Conservation (phyloP, 2,329 filamentous ascomycete species). For the Pseudocercospora fuligena region DNA sequence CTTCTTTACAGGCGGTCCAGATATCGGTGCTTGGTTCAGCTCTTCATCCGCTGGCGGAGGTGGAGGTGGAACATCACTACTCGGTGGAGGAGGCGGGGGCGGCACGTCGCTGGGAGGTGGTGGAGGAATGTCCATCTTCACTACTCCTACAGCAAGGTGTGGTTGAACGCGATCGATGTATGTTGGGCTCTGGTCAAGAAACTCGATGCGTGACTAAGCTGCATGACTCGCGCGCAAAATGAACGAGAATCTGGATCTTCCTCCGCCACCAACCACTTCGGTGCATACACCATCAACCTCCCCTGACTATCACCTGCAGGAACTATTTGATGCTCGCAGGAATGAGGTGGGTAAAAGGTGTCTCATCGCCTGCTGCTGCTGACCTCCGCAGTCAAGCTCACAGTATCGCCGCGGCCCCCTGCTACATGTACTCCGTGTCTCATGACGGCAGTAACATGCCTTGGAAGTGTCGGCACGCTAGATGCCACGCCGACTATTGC, state of each 20-base stretch:
- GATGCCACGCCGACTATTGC: not conserved
- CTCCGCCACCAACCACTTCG: not conserved
- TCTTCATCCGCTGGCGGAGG: constrained; percentile 12
- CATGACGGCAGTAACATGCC: not conserved
- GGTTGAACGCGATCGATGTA: not conserved
- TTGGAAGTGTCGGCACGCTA: not conserved
- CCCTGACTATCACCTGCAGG: too few species aligned
- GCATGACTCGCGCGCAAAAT: not conserved
- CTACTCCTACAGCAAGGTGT: not conserved
- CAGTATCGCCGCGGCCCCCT: too few species aligned
- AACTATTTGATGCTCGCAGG: not conserved
- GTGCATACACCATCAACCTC: not conserved
- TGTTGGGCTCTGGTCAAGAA: not conserved
- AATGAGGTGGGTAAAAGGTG: not conserved
- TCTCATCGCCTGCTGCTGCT: too few species aligned
- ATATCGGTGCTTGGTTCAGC: not conserved
- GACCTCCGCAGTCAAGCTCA: too few species aligned
- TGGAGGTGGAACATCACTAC: constrained; percentile 15
- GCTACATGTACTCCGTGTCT: not conserved
- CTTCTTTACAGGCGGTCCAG: constrained; percentile 38
- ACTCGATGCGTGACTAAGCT: not conserved
- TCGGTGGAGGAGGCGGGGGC: constrained; percentile 22
- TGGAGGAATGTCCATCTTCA: constrained; percentile 10
- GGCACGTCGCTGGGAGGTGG: constrained; percentile 31
- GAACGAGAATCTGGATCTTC: not conserved